Percentiles rank a stretch among this genome's conserved stretches.
phyloP scores from a whole-genome alignment of 129 eudicot species.

The Heracleum sosnowskyi region DNA sequence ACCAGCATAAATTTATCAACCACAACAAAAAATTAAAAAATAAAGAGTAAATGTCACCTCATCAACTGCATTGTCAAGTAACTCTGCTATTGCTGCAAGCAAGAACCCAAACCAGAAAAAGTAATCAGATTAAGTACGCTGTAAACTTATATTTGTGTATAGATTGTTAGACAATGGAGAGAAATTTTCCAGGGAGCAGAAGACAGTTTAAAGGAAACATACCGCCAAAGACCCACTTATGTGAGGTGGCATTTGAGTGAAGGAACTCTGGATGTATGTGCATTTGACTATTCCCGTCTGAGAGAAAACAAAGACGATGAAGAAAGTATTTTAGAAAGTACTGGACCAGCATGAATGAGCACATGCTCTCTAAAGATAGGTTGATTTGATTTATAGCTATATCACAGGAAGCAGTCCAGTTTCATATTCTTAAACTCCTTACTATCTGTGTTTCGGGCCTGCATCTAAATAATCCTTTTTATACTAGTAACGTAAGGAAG shows the following conservation, averaged over 20 bases:
- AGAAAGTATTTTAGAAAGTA: not conserved
- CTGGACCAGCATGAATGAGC: not conserved
- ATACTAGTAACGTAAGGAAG: no score
- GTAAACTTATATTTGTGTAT: not conserved
- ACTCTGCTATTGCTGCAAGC: slow-evolving; percentile 81
- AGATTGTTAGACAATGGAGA: not conserved
- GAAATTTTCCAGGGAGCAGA: not conserved
- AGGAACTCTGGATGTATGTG: slow-evolving; percentile 87
- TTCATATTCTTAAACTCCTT: no score
- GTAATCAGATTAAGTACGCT: not conserved
- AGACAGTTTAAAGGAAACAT: not conserved
- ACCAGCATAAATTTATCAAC: not conserved
- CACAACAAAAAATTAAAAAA: not conserved
- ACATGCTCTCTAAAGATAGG: no score
- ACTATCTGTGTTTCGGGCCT: no score
- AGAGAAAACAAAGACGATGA: slow-evolving; percentile 11
- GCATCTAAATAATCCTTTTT: no score
- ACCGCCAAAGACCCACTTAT: slow-evolving; percentile 99
- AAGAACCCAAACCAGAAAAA: slow-evolving; percentile 10
- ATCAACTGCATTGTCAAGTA: slow-evolving; percentile 90
- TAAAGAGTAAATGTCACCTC: no score
- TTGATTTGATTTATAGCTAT: no score
- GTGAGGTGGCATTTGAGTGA: slow-evolving; percentile 94
- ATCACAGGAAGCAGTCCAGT: no score
- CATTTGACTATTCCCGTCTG: slow-evolving; percentile 55